Conservation (phyloP, 2,329 filamentous ascomycete species). For the Diaporthe ilicicola region DNA sequence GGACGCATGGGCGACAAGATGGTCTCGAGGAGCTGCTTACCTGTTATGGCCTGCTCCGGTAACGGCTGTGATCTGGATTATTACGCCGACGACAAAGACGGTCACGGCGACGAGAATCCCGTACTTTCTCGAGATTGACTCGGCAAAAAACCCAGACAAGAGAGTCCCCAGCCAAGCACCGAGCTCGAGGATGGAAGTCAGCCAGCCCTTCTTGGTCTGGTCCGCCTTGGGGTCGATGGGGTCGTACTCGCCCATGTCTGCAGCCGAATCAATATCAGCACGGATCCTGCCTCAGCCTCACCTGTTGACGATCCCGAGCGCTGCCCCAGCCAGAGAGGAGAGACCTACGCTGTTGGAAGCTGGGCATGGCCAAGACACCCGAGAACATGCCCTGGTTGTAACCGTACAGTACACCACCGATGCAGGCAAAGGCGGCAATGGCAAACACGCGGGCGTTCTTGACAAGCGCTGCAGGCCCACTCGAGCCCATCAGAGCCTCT, state of each 20-base stretch:
- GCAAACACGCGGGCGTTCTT: conserved; percentile 69
- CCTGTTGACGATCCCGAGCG: not conserved
- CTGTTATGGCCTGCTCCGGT: conserved; percentile 55
- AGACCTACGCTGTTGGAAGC: conserved; percentile 59
- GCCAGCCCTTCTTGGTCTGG: conserved; percentile 65
- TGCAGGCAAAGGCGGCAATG: conserved; percentile 69
- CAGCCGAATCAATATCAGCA: not conserved
- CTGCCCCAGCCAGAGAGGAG: no score
- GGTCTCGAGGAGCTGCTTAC: not conserved
- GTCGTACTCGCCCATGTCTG: conserved; percentile 64
- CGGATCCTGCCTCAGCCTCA: no score
- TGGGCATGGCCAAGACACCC: conserved; percentile 69
- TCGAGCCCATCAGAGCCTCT: conserved; percentile 61
- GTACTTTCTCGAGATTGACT: conserved; percentile 74
- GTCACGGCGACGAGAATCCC: conserved; percentile 71
- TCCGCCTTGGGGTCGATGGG: conserved; percentile 52
- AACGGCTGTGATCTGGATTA: conserved; percentile 72
- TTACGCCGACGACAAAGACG: conserved; percentile 75
- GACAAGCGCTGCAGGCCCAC: conserved; percentile 60
- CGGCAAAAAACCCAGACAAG: conserved; percentile 75
- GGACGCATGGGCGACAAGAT: not conserved
- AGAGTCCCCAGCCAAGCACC: conserved; percentile 81
- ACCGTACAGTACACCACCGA: conserved; percentile 70
- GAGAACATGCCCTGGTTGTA: conserved; percentile 83
- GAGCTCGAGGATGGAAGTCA: conserved; percentile 76